Conservation (phyloP, 768 basidiomycete species). For the Phallus indusiatus region DNA sequence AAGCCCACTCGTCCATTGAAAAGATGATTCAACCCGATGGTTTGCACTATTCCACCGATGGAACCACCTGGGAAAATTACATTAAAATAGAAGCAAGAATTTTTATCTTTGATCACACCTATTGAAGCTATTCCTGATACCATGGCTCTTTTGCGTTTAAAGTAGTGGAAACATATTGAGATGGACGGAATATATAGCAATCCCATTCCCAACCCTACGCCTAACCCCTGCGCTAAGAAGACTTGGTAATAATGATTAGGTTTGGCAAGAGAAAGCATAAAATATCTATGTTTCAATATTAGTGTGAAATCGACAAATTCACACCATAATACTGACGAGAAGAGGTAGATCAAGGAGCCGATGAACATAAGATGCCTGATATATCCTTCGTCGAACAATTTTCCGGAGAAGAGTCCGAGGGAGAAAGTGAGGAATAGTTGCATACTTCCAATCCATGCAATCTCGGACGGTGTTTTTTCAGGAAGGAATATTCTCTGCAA, state of each 20-base stretch:
- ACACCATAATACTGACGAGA: background rate
- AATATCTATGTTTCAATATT: conserved; percentile 11
- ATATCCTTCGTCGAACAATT: conserved; percentile 12
- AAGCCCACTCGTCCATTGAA: conserved; percentile 31
- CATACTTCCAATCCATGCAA: conserved; percentile 12
- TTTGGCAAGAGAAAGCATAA: conserved; percentile 41
- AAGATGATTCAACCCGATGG: conserved; percentile 52
- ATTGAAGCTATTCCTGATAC: conserved; percentile 39
- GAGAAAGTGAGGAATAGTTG: conserved; percentile 8
- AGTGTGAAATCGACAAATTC: background rate
- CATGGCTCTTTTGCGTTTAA: conserved; percentile 29
- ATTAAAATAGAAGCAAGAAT: background rate
- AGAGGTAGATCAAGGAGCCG: conserved; percentile 2
- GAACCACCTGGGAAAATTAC: conserved; percentile 18
- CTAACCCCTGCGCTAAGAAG: conserved; percentile 35
- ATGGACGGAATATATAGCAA: conserved; percentile 37
- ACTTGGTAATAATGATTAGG: conserved; percentile 29
- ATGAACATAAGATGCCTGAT: background rate
- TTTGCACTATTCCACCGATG: conserved; percentile 51
- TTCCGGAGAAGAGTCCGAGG: conserved; percentile 4
- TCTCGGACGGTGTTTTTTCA: conserved; percentile 25
- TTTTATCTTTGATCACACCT: conserved; percentile 19
- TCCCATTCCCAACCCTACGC: conserved; percentile 32
- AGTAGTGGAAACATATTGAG: conserved; percentile 39
- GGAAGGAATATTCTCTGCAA: conserved; percentile 28